Conservation (phyloP, 805 yeast genomes). For the Hanseniaspora occidentalis region DNA sequence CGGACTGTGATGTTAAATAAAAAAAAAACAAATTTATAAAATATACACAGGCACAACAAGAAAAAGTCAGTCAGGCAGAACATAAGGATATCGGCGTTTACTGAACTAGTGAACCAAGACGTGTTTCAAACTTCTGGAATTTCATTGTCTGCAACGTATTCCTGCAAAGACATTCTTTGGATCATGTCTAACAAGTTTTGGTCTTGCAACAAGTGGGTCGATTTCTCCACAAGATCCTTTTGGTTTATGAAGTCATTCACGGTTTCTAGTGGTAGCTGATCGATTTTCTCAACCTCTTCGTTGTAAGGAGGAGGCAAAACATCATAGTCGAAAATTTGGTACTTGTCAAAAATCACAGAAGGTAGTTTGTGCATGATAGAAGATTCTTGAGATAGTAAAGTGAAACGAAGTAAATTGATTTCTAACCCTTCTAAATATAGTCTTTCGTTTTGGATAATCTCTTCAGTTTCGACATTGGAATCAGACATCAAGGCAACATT, state of each 20-base stretch:
- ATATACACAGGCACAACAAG: too few species aligned
- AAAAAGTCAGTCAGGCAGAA: too few species aligned
- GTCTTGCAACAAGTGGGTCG: constrained; percentile 22
- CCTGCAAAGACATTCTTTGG: constrained; percentile 21
- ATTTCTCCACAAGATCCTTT: constrained; percentile 16
- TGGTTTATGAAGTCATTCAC: constrained; percentile 25
- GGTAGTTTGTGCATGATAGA: constrained; percentile 64
- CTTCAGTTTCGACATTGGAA: constrained; percentile 9
- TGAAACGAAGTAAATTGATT: constrained; percentile 50
- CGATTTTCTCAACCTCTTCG: constrained; percentile 11
- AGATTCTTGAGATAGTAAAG: constrained; percentile 58
- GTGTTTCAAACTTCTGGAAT: too few species aligned
- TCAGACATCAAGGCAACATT: constrained; percentile 3
- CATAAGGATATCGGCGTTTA: too few species aligned
- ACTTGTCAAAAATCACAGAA: constrained; percentile 40
- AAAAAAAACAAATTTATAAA: too few species aligned
- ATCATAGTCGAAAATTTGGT: constrained; percentile 59
- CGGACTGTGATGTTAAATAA: too few species aligned
- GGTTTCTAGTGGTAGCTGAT: constrained; percentile 25
- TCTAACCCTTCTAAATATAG: constrained; percentile 30
- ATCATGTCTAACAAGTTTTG: constrained; percentile 20
- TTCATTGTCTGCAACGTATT: constrained; percentile 18
- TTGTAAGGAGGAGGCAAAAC: constrained; percentile 50
- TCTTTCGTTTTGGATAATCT: constrained; percentile 12
- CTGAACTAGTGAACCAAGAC: too few species aligned